Base-by-base conservation (phyloP, 352 stramenopile species). In the Phytophthora pini region DNA sequence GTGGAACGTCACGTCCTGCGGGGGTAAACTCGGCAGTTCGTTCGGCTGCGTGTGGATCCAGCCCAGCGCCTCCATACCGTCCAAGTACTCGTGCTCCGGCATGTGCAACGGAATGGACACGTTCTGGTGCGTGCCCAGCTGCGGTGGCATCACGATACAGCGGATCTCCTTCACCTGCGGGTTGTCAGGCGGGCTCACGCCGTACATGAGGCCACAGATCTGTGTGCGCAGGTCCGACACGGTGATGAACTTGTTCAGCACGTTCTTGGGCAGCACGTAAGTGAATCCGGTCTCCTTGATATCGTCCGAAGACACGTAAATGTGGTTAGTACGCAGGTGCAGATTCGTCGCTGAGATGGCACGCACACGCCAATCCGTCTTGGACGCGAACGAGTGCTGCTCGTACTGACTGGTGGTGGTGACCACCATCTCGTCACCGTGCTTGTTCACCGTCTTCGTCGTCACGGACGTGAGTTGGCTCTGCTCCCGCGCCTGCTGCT, bases 11-110 rank as follows among this genome's bases (percentile, higher is more conserved):
- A 99, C 96, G 76, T 99, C 98, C 59, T 96, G 80, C 26, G 97
- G 93, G 10, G 97, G 91, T 70, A 99, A 89, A 61, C 98, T 95
- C 57, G 98, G 95, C 38, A 99, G 70, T 69, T 99, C 97, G 65
- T 98, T 99, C 11, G 98, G 98, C 77, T 99, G 98, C 1, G 98
- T 99, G 83, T 99, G 98, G 55, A 99, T 98, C 97, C 98, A 99
- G 5, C 98, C 98, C 8, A 99, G 86, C 51, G 97, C 97, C 74
- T 99, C 97, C 79, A 99, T 90, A 11, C 96, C 97, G 55, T 99
- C 93, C 52, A 99, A 70, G 56, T 98, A 95, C 60, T 99, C 96
- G 76, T 99, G 95, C 34, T 98, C 88, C 0, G 98, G 98, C 44
- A 99, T 80, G 29, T 93, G 82, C 61, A 98, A 94, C 20, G 98